These are phyloP conservation scores for Sclerotinia sclerotiorum DNA, from an alignment of 2,329 filamentous ascomycete species.

Conservation along the genomic window DNA sequence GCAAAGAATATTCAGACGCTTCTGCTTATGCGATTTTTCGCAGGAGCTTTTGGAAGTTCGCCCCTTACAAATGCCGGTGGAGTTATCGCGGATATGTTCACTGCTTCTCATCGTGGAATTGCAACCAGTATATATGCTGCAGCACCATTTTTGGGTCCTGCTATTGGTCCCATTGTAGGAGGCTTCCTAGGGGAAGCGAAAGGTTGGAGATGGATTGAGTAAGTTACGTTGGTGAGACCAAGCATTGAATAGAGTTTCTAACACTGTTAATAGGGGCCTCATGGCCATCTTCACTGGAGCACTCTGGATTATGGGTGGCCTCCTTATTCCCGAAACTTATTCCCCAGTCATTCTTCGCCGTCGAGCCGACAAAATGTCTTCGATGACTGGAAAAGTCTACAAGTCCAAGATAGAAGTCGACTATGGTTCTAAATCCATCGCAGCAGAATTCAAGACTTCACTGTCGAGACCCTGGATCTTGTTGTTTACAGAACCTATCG, in stretches of 20 bases:
- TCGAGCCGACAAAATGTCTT: conserved; percentile 64
- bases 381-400: conserved; percentile 56
- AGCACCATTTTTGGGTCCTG: conserved; percentile 66
- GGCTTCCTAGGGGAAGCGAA: conserved; percentile 64
- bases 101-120: conserved; percentile 51
- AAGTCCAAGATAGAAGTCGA: conserved; percentile 70
- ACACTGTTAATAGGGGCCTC: conserved; percentile 45
- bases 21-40: conserved; percentile 67
- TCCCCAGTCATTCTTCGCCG: conserved; percentile 66
- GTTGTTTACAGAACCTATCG: conserved; percentile 80
- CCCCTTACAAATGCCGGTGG: conserved; percentile 62
- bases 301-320: conserved; percentile 54
- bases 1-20: conserved; percentile 58
- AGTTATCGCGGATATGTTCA: conserved; percentile 61
- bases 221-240: not conserved
- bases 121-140: conserved; percentile 63
- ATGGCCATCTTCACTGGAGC: conserved; percentile 67
- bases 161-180: conserved; percentile 63
- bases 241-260: not conserved
- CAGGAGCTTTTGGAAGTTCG: conserved; percentile 60
- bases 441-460: conserved; percentile 71
- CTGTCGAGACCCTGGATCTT: conserved; percentile 84
- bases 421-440: conserved; percentile 56
- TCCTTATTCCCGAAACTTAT: conserved; percentile 60
- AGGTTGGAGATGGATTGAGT: conserved; percentile 73